Conservation (phyloP, 768 basidiomycete genomes). For the Suillus tomentosus region DNA sequence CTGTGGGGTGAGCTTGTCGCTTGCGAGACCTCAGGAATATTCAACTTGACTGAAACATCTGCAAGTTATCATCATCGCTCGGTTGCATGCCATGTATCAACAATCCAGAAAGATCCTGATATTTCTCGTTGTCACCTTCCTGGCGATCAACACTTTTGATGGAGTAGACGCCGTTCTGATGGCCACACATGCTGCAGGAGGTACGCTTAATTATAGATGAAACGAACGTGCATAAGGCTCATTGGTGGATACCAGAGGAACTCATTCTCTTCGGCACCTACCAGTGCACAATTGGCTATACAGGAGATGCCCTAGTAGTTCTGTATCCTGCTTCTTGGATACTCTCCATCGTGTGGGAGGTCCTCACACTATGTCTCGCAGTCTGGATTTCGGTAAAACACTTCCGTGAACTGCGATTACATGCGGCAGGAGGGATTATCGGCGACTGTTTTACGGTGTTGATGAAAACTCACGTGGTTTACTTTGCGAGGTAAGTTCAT, state of each 20-base stretch:
- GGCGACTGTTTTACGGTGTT: neutral
- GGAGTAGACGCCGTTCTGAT: neutral
- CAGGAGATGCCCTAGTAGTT: neutral
- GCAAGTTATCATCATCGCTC: neutral
- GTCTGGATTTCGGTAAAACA: neutral
- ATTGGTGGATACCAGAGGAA: neutral
- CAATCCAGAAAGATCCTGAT: neutral
- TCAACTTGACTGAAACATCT: slow-evolving; percentile 23
- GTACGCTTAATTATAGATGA: neutral
- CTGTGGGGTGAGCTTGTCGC: neutral
- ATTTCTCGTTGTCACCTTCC: neutral
- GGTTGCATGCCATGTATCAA: neutral
- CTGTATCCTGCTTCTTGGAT: neutral
- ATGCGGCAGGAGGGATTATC: neutral
- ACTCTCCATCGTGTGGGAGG: neutral
- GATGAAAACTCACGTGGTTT: neutral
- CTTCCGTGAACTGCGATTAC: neutral
- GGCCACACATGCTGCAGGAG: neutral
- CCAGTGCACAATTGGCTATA: neutral
- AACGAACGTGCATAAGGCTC: neutral
- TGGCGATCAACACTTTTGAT: neutral
- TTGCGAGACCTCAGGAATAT: neutral
- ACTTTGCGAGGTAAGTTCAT: neutral
- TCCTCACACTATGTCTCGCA: neutral
- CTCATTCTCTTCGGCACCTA: neutral